Evolutionary conservation across 2,329 filamentous ascomycete species (phyloP).

Genomic region (Pleoardoris graminearum): DNA sequence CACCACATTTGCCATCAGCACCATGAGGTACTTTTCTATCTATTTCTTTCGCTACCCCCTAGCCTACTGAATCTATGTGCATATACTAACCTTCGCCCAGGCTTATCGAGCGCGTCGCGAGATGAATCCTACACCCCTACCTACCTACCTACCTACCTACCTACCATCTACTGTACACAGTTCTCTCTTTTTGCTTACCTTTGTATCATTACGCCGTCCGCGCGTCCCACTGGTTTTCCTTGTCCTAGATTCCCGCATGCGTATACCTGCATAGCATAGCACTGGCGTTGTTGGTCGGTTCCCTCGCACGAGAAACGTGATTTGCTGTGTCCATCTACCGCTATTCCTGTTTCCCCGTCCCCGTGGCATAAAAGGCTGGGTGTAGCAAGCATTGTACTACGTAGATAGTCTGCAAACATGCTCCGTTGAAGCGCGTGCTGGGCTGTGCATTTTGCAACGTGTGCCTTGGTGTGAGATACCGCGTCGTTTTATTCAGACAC

Average conservation of each 20-base stretch:
- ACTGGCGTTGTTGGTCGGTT: conserved; percentile 9
- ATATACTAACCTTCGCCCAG: not conserved
- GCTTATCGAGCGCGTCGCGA: conserved; percentile 14
- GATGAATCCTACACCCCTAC: not conserved
- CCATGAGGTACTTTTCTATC: conserved; percentile 35
- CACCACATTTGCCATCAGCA: conserved; percentile 82
- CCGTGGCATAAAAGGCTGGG: too few species aligned
- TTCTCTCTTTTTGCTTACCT: not conserved
- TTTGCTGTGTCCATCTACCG: not conserved
- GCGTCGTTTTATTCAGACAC: too few species aligned
- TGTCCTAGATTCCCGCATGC: not conserved
- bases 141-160: not conserved
- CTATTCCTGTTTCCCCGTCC: too few species aligned
- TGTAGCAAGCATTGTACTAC: too few species aligned
- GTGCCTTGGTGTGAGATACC: too few species aligned
- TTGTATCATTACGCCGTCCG: conserved; percentile 1
- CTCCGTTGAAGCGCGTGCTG: too few species aligned
- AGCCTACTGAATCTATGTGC: not conserved
- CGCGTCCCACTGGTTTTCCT: not conserved
- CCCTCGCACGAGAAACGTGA: not conserved
- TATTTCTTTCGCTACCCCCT: not conserved
- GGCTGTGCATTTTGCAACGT: too few species aligned
- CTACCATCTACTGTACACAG: not conserved
- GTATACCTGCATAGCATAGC: conserved; percentile 9
- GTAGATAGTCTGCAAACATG: too few species aligned